These are phyloP conservation scores for Sporobolomyces roseus DNA, from an alignment of 768 basidiomycete genomes.

Conservation along the genomic window DNA sequence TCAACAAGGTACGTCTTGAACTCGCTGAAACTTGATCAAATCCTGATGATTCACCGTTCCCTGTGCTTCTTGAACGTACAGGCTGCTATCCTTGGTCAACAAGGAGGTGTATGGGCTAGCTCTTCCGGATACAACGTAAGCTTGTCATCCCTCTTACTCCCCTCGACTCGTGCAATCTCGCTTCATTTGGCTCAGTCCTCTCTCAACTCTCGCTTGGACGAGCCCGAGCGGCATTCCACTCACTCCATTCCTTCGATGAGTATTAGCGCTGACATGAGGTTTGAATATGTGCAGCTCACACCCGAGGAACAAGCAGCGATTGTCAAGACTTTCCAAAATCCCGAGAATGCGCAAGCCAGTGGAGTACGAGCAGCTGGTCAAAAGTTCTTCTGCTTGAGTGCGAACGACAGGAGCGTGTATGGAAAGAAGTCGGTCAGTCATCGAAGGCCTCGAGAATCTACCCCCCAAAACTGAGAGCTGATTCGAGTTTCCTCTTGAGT, in stretches of 20 bases:
- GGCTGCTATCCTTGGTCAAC: conserved; percentile 70
- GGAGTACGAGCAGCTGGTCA: conserved; percentile 64
- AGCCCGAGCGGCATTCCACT: no score
- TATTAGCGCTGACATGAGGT: neutral
- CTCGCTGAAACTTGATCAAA: neutral
- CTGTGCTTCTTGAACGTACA: conserved; percentile 66
- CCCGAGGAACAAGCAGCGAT: conserved; percentile 63
- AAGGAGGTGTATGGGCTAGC: conserved; percentile 74
- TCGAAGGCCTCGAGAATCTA: no score
- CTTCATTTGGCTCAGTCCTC: neutral
- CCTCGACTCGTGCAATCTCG: no score
- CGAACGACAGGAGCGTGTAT: conserved; percentile 58
- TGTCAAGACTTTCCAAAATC: conserved; percentile 54
- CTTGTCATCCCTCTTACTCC: conserved; percentile 4
- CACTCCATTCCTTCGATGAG: neutral
- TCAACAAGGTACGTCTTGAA: conserved; percentile 18
- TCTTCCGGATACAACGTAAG: conserved; percentile 61
- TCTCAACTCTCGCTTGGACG: no score
- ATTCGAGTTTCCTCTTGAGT: no score
- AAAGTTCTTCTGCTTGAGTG: conserved; percentile 71
- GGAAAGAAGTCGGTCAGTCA: conserved; percentile 69
- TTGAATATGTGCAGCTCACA: conserved; percentile 63
- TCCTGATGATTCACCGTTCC: conserved; percentile 62
- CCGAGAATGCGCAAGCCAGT: conserved; percentile 46
- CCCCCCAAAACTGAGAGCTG: no score